Evolutionary conservation across 108 stramenopile genomes (phyloP).

Genomic region (Mayamaea pseudoterrestris): DNA sequence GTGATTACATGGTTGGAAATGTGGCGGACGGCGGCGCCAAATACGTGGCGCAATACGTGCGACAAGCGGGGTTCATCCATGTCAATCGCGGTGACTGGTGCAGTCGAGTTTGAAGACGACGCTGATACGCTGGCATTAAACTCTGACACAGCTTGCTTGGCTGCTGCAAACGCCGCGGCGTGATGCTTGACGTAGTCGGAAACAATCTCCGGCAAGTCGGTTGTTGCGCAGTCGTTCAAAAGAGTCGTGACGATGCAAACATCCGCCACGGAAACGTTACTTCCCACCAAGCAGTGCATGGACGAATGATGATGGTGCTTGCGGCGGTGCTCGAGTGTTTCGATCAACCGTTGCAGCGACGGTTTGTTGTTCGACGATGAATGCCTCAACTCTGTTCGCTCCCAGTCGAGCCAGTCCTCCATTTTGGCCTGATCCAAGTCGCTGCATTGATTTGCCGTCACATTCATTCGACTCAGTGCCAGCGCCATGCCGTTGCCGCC

Average conservation of each 20-base stretch:
- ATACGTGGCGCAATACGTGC: slow-evolving; percentile 15
- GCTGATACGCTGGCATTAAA: too few relatives aligned
- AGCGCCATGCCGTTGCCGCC: slow-evolving; percentile 77
- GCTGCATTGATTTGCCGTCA: background rate
- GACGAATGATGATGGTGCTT: background rate
- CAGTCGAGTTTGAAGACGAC: too few relatives aligned
- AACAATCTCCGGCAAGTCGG: slow-evolving; percentile 7
- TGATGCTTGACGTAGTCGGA: slow-evolving; percentile 34
- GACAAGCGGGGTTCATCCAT: slow-evolving; percentile 23
- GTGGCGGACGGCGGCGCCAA: slow-evolving; percentile 1
- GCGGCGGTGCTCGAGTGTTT: background rate
- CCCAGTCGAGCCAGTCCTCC: slow-evolving; percentile 80
- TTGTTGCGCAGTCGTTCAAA: background rate
- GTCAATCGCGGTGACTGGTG: slow-evolving; percentile 6
- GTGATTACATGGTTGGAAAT: slow-evolving; percentile 3
- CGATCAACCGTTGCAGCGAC: background rate
- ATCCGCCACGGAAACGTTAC: slow-evolving; percentile 45
- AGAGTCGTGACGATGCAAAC: slow-evolving; percentile 38
- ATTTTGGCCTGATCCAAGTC: slow-evolving; percentile 12
- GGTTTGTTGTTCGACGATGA: slow-evolving; percentile 11
- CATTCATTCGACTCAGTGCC: slow-evolving; percentile 22
- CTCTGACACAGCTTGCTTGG: too few relatives aligned
- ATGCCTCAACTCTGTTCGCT: slow-evolving; percentile 44
- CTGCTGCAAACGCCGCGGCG: slow-evolving; percentile 14
- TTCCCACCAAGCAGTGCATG: slow-evolving; percentile 18